Conservation (phyloP, 228 moss, liverwort and hornwort genomes). For the Sphagnum fallax region DNA sequence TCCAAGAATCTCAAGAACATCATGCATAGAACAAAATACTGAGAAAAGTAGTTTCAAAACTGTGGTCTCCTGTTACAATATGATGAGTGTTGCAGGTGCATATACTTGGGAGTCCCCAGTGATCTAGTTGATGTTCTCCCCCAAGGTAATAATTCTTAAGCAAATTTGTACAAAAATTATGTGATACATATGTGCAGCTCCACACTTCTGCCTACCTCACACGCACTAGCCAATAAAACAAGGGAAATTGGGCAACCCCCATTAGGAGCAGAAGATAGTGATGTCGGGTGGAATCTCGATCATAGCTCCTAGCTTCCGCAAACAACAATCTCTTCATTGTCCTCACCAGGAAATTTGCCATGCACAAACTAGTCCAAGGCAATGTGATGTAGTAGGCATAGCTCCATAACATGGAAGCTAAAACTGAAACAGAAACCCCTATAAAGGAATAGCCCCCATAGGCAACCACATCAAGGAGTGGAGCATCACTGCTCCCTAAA, state of each 20-base stretch:
- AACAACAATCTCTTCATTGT: conserved; percentile 88
- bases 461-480: conserved; percentile 70
- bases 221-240: conserved; percentile 39
- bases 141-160: too few relatives aligned
- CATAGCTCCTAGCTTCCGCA: conserved; percentile 87
- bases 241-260: conserved; percentile 41
- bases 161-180: too few relatives aligned
- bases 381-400: conserved; percentile 60
- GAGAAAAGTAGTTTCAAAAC: too few relatives aligned
- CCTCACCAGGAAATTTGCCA: conserved; percentile 83
- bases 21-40: too few relatives aligned
- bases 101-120: too few relatives aligned
- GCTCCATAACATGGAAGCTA: conserved; percentile 55
- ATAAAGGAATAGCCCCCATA: conserved; percentile 91
- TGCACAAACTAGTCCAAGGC: conserved; percentile 71
- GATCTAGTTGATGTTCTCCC: too few relatives aligned
- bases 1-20: too few relatives aligned
- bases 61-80: too few relatives aligned
- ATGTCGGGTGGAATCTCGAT: conserved; percentile 78
- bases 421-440: conserved; percentile 58
- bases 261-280: conserved; percentile 43
- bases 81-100: too few relatives aligned
- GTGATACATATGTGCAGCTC: too few relatives aligned
- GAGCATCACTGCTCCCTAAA: conserved; percentile 77
- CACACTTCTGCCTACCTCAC: background rate